These are phyloP conservation scores for Schoenoplectus triqueter DNA, from an alignment of 202 grass and related monocot species.

Conservation along the genomic window DNA sequence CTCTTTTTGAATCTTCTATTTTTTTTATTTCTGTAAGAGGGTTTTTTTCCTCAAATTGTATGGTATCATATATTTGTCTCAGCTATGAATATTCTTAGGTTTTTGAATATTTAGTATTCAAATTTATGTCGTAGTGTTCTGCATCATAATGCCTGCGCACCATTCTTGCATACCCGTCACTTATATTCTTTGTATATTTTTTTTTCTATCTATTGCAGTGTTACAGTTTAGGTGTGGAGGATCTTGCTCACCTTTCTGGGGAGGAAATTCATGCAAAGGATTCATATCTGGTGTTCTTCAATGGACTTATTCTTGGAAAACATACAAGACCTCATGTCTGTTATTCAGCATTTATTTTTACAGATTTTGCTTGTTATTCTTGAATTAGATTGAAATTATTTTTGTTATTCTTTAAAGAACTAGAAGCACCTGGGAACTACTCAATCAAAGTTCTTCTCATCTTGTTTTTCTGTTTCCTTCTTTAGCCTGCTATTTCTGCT, in stretches of 20 bases:
- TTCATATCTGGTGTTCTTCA: slow-evolving; percentile 98
- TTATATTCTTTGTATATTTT: slow-evolving; percentile 34
- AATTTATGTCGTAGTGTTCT: slow-evolving; percentile 26
- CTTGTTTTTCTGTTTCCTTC: slow-evolving; percentile 25
- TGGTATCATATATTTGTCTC: neutral
- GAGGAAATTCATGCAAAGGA: slow-evolving; percentile 85
- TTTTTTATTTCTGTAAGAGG: slow-evolving; percentile 7
- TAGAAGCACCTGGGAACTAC: neutral
- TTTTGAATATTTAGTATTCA: neutral
- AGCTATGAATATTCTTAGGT: too few species aligned
- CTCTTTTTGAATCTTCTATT: slow-evolving; percentile 38
- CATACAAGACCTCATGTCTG: slow-evolving; percentile 77
- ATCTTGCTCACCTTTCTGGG: slow-evolving; percentile 66
- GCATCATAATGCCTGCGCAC: slow-evolving; percentile 19
- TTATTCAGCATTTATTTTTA: slow-evolving; percentile 29
- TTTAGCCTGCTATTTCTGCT: neutral
- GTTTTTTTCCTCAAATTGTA: neutral
- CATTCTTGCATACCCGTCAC: neutral
- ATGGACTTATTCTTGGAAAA: slow-evolving; percentile 94
- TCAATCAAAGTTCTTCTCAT: neutral
- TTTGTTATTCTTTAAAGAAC: neutral
- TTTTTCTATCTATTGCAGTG: slow-evolving; percentile 59
- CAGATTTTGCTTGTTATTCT: slow-evolving; percentile 33
- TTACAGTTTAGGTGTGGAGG: slow-evolving; percentile 81
- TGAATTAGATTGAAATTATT: slow-evolving; percentile 19